Evolutionary conservation across 225 moss, liverwort and hornwort species (phyloP), one percentile per base, ranked within the genome.

Genomic region (Anthoceros angustus): DNA sequence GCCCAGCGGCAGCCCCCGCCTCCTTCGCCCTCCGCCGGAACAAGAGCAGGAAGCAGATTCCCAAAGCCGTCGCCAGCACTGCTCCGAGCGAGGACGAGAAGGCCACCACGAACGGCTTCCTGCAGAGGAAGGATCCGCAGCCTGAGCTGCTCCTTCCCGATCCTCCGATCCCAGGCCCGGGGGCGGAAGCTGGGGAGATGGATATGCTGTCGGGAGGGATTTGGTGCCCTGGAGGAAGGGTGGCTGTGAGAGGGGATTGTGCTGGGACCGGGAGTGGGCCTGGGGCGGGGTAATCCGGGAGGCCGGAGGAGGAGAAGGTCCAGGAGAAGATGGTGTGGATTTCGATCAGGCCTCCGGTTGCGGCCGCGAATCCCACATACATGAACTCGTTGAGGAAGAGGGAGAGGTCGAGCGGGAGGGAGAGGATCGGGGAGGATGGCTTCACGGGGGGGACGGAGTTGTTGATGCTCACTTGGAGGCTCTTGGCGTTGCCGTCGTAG

Each of bases 401-500:
- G 2, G 42, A 41, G 4, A 67, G 20, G 45, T 48, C 45, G 18
- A 43, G n/a, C 9, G 8, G 10, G 10, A 6, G 42, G 12, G 5
- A 11, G 4, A 10, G 40, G 9, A 69, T 62, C 8, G 62, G 61
- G 2, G 62, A 38, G 0, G 40, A 5, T 6, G 10, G 5, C 50
- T 32, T 42, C 2, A 41, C 42, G 7, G 41, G 32, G 9, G 43
- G 25, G 8, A 63, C 62, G 10, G 24, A 15, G 18, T 62, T 68
- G 20, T n/a, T 39, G 6, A 72, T 66, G 69, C 2, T 64, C 16
- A 24, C 62, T 73, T 66, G 43, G 25, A 84, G 48, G 0, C 68
- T 73, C 20, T 82, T 65, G 39, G 43, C 63, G 1, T 8, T 60
- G 11, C 82, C 82, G 2, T 73, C 42, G 32, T 82, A 73, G 40